phyloP scores from a whole-genome alignment of 2,329 filamentous ascomycete species.

The Epichloe amarillans region DNA sequence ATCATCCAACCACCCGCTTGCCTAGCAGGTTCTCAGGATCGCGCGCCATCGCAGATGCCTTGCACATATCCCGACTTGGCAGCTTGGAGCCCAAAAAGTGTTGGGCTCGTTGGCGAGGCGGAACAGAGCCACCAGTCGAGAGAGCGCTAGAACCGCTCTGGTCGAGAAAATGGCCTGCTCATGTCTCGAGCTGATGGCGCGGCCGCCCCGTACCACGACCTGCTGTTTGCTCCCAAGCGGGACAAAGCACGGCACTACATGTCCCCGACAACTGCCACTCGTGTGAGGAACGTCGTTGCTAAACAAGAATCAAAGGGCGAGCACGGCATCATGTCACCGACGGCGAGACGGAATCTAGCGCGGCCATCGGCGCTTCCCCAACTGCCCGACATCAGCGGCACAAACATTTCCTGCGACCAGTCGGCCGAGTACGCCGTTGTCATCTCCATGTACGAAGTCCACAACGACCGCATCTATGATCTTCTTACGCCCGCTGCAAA shows the following conservation, averaged over 20 bases:
- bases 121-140: conserved; percentile 12
- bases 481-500: conserved; percentile 56
- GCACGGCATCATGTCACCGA: conserved; percentile 30
- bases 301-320: conserved; percentile 38
- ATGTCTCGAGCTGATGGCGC: not conserved
- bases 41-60: conserved; percentile 7
- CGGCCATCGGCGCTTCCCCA: conserved; percentile 60
- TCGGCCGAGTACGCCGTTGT: conserved; percentile 74
- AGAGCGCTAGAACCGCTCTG: conserved; percentile 18
- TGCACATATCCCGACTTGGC: conserved; percentile 19
- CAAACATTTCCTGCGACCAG: conserved; percentile 45
- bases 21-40: conserved; percentile 11
- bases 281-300: conserved; percentile 31
- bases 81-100: conserved; percentile 26
- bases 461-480: conserved; percentile 96
- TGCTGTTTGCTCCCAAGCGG: conserved; percentile 21
- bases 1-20: conserved; percentile 9
- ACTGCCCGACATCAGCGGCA: conserved; percentile 57
- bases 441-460: conserved; percentile 97
- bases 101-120: conserved; percentile 28
- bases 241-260: conserved; percentile 20
- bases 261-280: conserved; percentile 32
- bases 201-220: not conserved
- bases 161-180: conserved; percentile 5
- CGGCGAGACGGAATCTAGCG: conserved; percentile 49